Conservation (phyloP, 177 flowering plant species). For the Vitis hybrid region DNA sequence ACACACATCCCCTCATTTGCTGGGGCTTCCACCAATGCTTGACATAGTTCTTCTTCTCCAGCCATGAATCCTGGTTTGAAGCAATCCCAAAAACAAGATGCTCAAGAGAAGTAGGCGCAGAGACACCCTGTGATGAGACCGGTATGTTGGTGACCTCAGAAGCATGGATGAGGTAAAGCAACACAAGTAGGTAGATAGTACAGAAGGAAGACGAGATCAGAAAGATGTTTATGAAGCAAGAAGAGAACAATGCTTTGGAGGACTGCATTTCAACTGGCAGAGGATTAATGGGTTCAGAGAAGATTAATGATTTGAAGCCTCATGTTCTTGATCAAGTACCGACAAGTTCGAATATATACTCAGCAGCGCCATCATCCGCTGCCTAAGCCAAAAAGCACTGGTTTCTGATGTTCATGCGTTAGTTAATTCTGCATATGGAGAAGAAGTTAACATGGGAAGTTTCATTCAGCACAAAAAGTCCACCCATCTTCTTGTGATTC, state of each 20-base stretch:
- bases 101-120: conserved; percentile 31
- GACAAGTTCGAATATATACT: neutral
- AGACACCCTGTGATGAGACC: neutral
- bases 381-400: too few species aligned
- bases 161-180: conserved; percentile 15
- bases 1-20: conserved; percentile 57
- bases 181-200: conserved; percentile 24
- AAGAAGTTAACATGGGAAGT: too few species aligned
- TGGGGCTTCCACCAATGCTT: conserved; percentile 58
- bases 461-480: too few species aligned
- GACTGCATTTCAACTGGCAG: conserved; percentile 16
- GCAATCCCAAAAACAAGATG: conserved; percentile 67
- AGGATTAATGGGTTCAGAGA: too few species aligned
- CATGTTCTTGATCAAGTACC: neutral
- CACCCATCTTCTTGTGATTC: too few species aligned
- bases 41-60: conserved; percentile 34
- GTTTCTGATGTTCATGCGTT: neutral
- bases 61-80: conserved; percentile 45
- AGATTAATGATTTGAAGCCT: neutral
- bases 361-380: neutral
- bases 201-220: conserved; percentile 22
- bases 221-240: conserved; percentile 17
- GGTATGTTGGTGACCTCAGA: conserved; percentile 12
- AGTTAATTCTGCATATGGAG: neutral
- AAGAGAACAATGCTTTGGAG: conserved; percentile 10